phyloP scores from a whole-genome alignment of 805 yeast species.

The Pichia paraexigua region DNA sequence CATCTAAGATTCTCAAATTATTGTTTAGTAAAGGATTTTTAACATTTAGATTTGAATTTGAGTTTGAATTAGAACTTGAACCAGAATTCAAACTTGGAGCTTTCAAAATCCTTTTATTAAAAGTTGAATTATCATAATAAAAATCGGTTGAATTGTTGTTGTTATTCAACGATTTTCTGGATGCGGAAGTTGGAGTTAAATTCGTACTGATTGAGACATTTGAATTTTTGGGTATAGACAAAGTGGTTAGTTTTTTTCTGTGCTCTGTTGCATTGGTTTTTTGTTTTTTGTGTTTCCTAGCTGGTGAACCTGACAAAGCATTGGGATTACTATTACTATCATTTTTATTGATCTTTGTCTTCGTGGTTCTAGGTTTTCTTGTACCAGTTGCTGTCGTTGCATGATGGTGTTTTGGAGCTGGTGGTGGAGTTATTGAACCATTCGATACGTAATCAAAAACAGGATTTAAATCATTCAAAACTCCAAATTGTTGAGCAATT shows the following conservation, averaged over 20 bases:
- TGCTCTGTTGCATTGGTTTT: neutral
- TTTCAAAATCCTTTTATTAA: neutral
- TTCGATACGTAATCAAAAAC: slow-evolving; percentile 53
- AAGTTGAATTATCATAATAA: neutral
- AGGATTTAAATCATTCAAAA: slow-evolving; percentile 52
- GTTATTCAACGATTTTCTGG: neutral
- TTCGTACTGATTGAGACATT: neutral
- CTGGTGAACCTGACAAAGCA: slow-evolving; percentile 5
- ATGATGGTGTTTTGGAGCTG: slow-evolving; percentile 60
- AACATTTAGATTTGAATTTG: neutral
- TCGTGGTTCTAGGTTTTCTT: slow-evolving; percentile 17
- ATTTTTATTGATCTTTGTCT: neutral
- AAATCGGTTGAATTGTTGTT: neutral
- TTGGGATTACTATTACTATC: neutral
- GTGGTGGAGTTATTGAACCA: slow-evolving; percentile 47
- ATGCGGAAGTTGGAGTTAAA: slow-evolving; percentile 3
- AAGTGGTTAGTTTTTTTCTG: neutral
- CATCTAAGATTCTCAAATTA: slow-evolving; percentile 1
- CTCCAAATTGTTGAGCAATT: slow-evolving; percentile 60
- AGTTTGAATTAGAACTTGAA: neutral
- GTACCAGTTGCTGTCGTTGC: slow-evolving; percentile 40
- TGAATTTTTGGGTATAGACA: neutral
- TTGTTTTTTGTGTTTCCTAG: slow-evolving; percentile 5
- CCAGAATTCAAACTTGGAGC: slow-evolving; percentile 1
- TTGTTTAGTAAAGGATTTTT: neutral